Evolutionary conservation across 129 eudicot species (phyloP), one percentile per base, ranked within the genome.

Genomic region (Oenanthe sinensis): DNA sequence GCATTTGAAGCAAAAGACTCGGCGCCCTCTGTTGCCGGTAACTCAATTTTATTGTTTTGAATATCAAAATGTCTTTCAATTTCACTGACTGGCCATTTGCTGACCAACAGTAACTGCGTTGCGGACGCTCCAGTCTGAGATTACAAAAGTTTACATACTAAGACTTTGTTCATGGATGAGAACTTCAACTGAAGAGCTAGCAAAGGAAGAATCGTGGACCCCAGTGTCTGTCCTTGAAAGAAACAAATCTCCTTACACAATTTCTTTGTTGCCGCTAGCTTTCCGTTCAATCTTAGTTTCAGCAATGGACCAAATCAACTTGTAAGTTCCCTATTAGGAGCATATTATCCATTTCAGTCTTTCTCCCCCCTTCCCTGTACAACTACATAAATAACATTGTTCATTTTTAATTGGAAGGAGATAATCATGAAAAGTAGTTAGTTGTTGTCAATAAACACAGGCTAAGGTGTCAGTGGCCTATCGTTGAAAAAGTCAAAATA

Each of bases 161-260:
- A 90, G 97, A 87, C 96, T 95, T 79, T 90, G 96, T 88, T 86
- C 96, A 77, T 95, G 98, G 98, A 91, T 92, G 94, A 86, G 96
- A 36, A 76, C 88, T 65, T 87, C 97, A 71, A 88, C 87, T 24
- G 96, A 95, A 86, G 94, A 90, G 76, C 84, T 92, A 85, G 85
- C 97, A 28, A 92, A 81, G 84, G 88, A 87, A 80, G 98, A 95
- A 87, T 84, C 89, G 22, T 91, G 97, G 97, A 85, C 89, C 77
- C 94, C 97, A 8, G 96, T 95, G 71, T 95, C 98, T 74, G 85
- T 95, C 81, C 85, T 95, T 77, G 96, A 95, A 84, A 90, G 98
- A 81, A 91, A 95, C 84, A 90, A 85, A 81, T 95, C 98, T 76
- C 91, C 89, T 30, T 95, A 95, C 89, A 84, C 92, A 75, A 95